Percentiles rank a stretch among this genome's conserved stretches.
Conservation (phyloP, 1,139 yeast genomes). For the Blastobotrys indianensis region DNA sequence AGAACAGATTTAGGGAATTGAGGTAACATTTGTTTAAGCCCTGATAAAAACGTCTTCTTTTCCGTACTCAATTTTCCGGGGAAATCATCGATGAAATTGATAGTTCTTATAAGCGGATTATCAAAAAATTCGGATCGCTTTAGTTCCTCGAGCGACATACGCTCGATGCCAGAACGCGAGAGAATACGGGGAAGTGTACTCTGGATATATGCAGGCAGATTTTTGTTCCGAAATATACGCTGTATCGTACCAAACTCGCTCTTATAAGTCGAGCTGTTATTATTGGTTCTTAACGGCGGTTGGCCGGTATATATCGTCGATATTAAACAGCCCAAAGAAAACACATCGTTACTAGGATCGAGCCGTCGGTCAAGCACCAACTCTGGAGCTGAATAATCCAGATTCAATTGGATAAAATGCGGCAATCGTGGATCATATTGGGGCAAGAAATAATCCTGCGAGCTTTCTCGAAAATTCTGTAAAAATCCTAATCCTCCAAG, state of each 20-base stretch:
- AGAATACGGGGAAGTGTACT: constrained; percentile 40
- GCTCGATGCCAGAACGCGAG: constrained; percentile 37
- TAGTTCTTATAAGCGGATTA: constrained; percentile 75
- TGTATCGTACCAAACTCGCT: constrained; percentile 30
- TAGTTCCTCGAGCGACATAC: constrained; percentile 43
- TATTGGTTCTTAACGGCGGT: constrained; percentile 36
- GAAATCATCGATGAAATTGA: constrained; percentile 79
- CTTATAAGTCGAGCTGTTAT: constrained; percentile 33
- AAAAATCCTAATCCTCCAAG: constrained; percentile 69
- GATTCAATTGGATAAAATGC: constrained; percentile 57
- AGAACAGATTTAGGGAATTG: constrained; percentile 68
- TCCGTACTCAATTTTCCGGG: constrained; percentile 69
- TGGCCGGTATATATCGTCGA: constrained; percentile 50
- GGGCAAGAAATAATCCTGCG: constrained; percentile 51
- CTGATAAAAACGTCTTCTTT: constrained; percentile 61
- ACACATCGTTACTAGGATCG: constrained; percentile 69
- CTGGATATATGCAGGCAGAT: constrained; percentile 32
- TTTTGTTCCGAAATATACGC: constrained; percentile 40
- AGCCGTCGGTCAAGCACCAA: constrained; percentile 54
- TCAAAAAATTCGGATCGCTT: constrained; percentile 60
- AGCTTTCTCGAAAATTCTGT: constrained; percentile 30
- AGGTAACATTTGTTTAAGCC: constrained; percentile 52
- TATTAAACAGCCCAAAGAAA: constrained; percentile 73
- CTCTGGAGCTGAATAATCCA: constrained; percentile 76
- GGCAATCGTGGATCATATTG: constrained; percentile 73